Conservation (phyloP, 208 protist species). For the Entamoeba histolytica region DNA sequence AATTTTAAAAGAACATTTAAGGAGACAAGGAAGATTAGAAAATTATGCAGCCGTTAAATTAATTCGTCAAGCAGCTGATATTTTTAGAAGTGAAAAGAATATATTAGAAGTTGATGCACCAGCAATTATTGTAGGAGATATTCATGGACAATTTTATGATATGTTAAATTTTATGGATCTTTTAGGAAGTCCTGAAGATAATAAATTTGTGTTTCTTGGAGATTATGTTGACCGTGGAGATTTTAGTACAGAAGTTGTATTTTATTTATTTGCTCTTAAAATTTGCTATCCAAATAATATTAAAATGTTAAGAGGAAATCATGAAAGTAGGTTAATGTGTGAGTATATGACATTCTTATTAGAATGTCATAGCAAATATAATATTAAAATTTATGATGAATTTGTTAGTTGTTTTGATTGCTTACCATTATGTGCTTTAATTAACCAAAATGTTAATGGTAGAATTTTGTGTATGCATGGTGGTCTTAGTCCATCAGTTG, state of each 20-base stretch:
- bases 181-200: background rate
- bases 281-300: slow-evolving; percentile 8
- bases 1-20: no score
- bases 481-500: slow-evolving; percentile 1
- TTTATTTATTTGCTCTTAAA: slow-evolving; percentile 75
- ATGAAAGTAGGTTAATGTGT: slow-evolving; percentile 13
- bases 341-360: slow-evolving; percentile 15
- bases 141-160: background rate
- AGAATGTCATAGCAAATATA: slow-evolving; percentile 17
- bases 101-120: background rate
- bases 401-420: slow-evolving; percentile 11
- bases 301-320: slow-evolving; percentile 16
- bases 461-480: slow-evolving; percentile 19
- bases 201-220: slow-evolving; percentile 12
- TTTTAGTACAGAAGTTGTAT: slow-evolving; percentile 77
- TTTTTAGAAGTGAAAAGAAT: background rate
- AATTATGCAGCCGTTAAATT: no score
- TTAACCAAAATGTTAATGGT: background rate
- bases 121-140: background rate
- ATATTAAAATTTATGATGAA: background rate
- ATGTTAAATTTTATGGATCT: background rate
- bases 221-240: slow-evolving; percentile 30
- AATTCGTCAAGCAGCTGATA: no score
- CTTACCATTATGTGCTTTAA: slow-evolving; percentile 11
- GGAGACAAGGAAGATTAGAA: no score